Conservation (phyloP, 768 basidiomycete genomes). For the Hypsizygus marmoreus region DNA sequence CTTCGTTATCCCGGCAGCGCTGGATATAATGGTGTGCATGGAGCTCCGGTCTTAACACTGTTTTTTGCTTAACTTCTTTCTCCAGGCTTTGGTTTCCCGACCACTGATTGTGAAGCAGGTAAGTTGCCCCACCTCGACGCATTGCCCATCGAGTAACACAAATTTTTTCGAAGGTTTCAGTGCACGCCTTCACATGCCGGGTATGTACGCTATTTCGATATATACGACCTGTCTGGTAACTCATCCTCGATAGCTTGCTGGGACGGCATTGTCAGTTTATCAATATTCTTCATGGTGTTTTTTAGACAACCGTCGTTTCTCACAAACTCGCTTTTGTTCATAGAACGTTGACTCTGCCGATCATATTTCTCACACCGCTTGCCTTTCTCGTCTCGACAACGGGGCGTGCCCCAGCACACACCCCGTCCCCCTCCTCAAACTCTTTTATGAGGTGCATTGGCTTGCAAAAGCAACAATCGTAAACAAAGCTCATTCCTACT, state of each 20-base stretch:
- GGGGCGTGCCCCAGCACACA: constrained; percentile 39
- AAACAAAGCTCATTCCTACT: background rate
- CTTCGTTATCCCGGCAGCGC: constrained; percentile 35
- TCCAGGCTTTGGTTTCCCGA: constrained; percentile 40
- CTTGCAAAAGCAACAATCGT: background rate
- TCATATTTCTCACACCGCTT: constrained; percentile 37
- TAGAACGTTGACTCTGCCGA: constrained; percentile 42
- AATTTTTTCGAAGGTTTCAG: constrained; percentile 32
- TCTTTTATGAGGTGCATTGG: constrained; percentile 35
- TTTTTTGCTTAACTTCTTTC: constrained; percentile 1
- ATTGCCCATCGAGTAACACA: background rate
- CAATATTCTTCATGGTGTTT: background rate
- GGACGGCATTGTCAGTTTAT: constrained; percentile 38
- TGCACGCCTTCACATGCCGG: constrained; percentile 38
- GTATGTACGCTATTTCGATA: constrained; percentile 5
- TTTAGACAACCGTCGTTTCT: background rate
- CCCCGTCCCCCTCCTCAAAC: constrained; percentile 39
- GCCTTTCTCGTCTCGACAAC: constrained; percentile 36
- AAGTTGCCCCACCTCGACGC: background rate
- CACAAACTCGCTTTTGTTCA: background rate
- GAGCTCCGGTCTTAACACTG: background rate
- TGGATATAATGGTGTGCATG: constrained; percentile 29
- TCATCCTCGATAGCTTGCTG: constrained; percentile 33
- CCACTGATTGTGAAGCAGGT: constrained; percentile 41
- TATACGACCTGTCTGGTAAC: background rate